Base-by-base conservation (phyloP, 2,329 filamentous ascomycete species). In the Dactylellina drechsleri region DNA sequence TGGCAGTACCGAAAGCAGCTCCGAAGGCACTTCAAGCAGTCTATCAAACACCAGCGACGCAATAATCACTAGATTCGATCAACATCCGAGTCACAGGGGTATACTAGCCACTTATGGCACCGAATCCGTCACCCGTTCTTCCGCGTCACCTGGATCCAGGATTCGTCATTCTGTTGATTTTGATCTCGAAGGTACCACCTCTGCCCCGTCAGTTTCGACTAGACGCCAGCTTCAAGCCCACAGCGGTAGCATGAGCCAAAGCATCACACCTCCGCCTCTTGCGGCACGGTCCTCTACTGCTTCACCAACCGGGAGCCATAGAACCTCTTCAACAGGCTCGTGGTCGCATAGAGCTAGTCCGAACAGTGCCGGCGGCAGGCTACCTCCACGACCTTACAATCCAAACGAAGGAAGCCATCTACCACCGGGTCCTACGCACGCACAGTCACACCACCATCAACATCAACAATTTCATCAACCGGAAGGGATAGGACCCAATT, bases 341-440 rank as follows among this genome's bases (percentile, higher is more conserved):
- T 76, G 72, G 72, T 66, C 70, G 28, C 68, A 75, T 18, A 58
- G 66, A 20, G 66, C 72, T 10, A 71, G 45, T 15, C 72, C 72
- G 13, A 76, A 71, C 47, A 75, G 16, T 16, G 23, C 23, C 64
- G 28, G 59, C 68, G 18, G 57, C 66, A 20, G 31, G 10, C 1
- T 36, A 10, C 31, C 31, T 36, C 71, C 71, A 18, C 64, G 71
- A 40, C 58, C 71, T 28, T 75, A 75, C 45, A 68, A 75, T 47
- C 71, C 71, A 8, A 75, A 67, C 20, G 71, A 75, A 64, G 71
- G 64, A 12, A 28, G 62, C 7, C 41, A 62, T 31, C 23, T 40
- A 13, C 13, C 54, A 6, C 57, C 40, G 31, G 57, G 57, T 28
- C 57, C 59, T 41, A 62, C 57, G 10, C 57, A 50, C 50, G 43